Evolutionary conservation across 1,284 basidiomycete genomes (phyloP).

Genomic region (Cryptococcus amylolentus): DNA sequence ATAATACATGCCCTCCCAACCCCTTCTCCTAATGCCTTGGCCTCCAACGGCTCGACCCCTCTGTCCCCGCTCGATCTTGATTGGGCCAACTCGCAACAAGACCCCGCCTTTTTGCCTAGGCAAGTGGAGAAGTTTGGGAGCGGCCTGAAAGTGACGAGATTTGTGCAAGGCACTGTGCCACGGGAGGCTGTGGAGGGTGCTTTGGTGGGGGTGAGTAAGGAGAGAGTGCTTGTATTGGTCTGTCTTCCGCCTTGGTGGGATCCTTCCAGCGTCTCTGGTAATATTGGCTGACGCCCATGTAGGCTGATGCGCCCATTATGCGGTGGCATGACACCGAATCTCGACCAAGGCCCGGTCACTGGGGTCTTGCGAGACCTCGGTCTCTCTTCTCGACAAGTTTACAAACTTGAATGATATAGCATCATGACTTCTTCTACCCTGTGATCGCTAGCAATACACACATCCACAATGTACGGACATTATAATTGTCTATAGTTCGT

Average conservation of each 20-base stretch:
- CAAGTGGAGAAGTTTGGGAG: constrained; percentile 23
- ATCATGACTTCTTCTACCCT: no score
- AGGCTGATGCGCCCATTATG: constrained; percentile 42
- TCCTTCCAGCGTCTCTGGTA: not conserved
- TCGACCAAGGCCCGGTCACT: constrained; percentile 39
- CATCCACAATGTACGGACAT: not conserved
- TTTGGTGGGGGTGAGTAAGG: constrained; percentile 7
- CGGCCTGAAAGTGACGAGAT: constrained; percentile 8
- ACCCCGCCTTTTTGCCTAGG: constrained; percentile 15
- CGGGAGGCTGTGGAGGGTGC: constrained; percentile 5
- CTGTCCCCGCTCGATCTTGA: not conserved
- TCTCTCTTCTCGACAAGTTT: constrained; percentile 31
- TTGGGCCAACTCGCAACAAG: constrained; percentile 6
- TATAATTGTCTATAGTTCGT: not conserved
- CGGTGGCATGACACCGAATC: constrained; percentile 33
- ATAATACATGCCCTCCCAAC: constrained; percentile 32
- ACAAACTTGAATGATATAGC: constrained; percentile 36
- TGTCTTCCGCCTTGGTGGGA: constrained; percentile 41
- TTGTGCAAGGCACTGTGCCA: constrained; percentile 10
- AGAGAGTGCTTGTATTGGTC: constrained; percentile 35
- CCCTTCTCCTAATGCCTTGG: not conserved
- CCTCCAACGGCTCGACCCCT: not conserved
- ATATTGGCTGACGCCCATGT: not conserved
- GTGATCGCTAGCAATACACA: no score
- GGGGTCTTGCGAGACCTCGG: constrained; percentile 40